Base-by-base conservation (phyloP, 2,329 filamentous ascomycete species). In the Sclerotinia sclerotiorum region DNA sequence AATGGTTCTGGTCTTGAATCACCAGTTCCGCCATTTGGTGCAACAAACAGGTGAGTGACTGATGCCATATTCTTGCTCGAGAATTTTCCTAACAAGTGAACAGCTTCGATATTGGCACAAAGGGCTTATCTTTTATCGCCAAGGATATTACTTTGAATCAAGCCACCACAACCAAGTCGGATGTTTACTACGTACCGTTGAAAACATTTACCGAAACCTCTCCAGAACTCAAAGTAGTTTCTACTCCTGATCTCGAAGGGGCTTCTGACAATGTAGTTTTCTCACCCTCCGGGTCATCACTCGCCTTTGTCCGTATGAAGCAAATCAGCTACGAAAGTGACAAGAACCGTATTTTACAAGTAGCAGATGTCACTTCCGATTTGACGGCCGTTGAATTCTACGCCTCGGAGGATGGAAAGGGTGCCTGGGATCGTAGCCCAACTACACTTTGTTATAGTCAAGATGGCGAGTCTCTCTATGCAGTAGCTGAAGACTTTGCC, bases 221-320 rank as follows among this genome's bases (percentile, higher is more conserved):
- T 11, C 65, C 65, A 44, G 49, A 67, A 35, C 35, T 71, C 2
- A 67, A 71, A 55, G 44, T 71, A 8, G 56, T 74, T 27, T 49
- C 55, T 17, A 75, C 73, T 17, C 73, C 73, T 5, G 57, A 63
- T 6, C 67, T 74, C n/a, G 69, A 73, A 56, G 74, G 74, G 24
- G 71, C 71, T 44, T 75, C 73, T 1, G 58, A 61, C 5, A 51
- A 32, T 1, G 92, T 0, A 19, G 83, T 85, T 0, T 96, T 96
- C 79, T 93, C 91, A 4, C 86, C 87, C 2, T 84, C 88, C 73
- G 90, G 92, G 11, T 84, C 82, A 44, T 84, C 85, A 70, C 81
- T 94, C 29, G 91, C 87, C 1, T 97, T 96, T 77, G 82, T 92
- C 52, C 88, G 90, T 70, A 95, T 94, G 92, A 84, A 85, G 69